Evolutionary conservation across 73 alveolate species (phyloP), one percentile per base, ranked within the genome.

Genomic region (Tetrahymena borealis): DNA sequence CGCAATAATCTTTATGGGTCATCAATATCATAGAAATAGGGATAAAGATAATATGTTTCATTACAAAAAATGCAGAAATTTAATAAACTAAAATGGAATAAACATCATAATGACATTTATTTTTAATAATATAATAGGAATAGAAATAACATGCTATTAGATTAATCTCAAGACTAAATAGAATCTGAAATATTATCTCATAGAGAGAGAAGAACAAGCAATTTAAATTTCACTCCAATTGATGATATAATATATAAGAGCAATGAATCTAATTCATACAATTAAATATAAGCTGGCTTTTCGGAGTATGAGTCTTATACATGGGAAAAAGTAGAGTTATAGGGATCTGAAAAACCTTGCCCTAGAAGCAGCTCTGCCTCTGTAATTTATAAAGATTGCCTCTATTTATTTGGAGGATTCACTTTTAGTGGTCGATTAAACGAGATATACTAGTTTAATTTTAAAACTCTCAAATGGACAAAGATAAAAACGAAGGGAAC

Each of bases 351-450:
- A 85, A 37, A 36, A 1, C 95, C 95, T 24, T 60, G 77, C 33
- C 79, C 60, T 32, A 36, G 95, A 32, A 93, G 91, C 28, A 93
- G 92, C 39, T 93, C 93, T 31, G 90, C 95, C 20, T 93, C 93
- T 78, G 95, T 93, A 20, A 35, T 40, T 35, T 93, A 79, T 93
- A 92, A 93, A 28, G 95, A 85, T 39, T 33, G 37, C 33, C 78
- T 93, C 12, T 93, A 39, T 90, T 79, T 93, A 15, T 93, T 93
- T 93, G 95, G 95, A 38, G 95, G 95, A n/a, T 93, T 93, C 35
- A 93, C 95, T 10, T 93, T 93, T 36, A 93, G 79, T 93, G 95
- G 95, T 7, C 36, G 95, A 39, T 77, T 93, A 15, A 92, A 93
- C 79, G 95, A 93, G 35, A 92, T 93, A 32, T 92, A 93, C 39